phyloP scores from a whole-genome alignment of 78 protist species.

The Dictyostelium intermedium region DNA sequence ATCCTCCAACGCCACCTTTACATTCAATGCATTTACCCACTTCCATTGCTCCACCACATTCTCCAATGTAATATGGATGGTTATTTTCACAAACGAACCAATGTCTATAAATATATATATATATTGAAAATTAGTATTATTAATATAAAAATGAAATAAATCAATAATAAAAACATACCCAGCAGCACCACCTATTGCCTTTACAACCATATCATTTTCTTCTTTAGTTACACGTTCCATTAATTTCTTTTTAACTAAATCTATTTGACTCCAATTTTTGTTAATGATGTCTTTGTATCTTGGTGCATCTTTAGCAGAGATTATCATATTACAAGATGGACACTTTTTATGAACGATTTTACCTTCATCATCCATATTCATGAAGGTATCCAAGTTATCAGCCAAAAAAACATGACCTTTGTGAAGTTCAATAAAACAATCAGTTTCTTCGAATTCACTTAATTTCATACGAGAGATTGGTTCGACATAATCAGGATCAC shows the following conservation, averaged over 20 bases:
- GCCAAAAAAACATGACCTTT: neutral
- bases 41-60: slow-evolving; percentile 86
- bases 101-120: slow-evolving; percentile 6
- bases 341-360: neutral
- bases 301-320: neutral
- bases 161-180: neutral
- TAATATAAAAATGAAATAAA: neutral
- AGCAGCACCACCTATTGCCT: slow-evolving; percentile 16
- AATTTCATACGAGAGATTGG: slow-evolving; percentile 27
- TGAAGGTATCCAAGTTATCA: neutral
- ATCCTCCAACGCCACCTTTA: slow-evolving; percentile 76
- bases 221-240: neutral
- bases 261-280: slow-evolving; percentile 3
- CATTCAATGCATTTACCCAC: slow-evolving; percentile 65
- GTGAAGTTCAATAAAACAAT: slow-evolving; percentile 12
- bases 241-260: neutral
- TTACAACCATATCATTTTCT: slow-evolving; percentile 2
- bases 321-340: slow-evolving; percentile 24
- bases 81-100: slow-evolving; percentile 75
- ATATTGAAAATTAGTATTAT: neutral
- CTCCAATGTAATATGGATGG: slow-evolving; percentile 73
- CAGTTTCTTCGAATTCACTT: neutral
- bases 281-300: slow-evolving; percentile 47
- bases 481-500: neutral
- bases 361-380: neutral